Base-by-base conservation (phyloP, 1,139 yeast genomes). In the Sugiyamaella novakii region DNA sequence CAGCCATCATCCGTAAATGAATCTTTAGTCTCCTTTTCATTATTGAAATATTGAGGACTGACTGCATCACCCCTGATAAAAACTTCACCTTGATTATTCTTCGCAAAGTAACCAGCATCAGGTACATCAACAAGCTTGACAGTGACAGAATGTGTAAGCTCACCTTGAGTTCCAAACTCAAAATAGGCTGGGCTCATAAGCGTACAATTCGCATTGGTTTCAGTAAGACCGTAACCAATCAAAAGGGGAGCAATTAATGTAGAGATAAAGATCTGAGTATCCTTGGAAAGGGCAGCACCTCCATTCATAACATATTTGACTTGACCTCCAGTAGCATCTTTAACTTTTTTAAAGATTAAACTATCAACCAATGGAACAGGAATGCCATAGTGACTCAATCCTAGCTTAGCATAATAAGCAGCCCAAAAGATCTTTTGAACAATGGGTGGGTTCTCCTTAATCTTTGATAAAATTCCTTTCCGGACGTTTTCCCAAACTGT, bases 401-500 rank as follows among this genome's bases (percentile, higher is more conserved):
- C 71, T 15, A 73, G 59, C 72, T 92, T 94, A 50, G 94, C 80
- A 59, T 78, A 77, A 70, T 75, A 89, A 11, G 96, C 95, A 34
- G 81, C 76, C 98, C 98, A 94, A 69, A 92, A 94, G 39, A 92
- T 62, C 68, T 80, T 86, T 71, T 89, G 96, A 34, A 80, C 77
- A 30, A 84, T 59, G 12, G 80, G 61, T 11, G 96, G 87, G 62
- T 78, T 78, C 60, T 80, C 79, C 57, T 76, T 74, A 54, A 94
- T 78, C 72, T 91, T 91, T 49, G 80, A 79, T 56, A 87, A 60
- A 52, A 92, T 86, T 51, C 98, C 99, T 74, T 92, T 92, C 71
- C 95, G 84, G 54, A 92, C 88, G 25, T 85, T 79, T 74, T 92
- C 99, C 96, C 97, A 94, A 49, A 92, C 98, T 2, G 98, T 96